Base-by-base conservation (phyloP, 805 yeast species). In the Danielozyma ontarioensis region DNA sequence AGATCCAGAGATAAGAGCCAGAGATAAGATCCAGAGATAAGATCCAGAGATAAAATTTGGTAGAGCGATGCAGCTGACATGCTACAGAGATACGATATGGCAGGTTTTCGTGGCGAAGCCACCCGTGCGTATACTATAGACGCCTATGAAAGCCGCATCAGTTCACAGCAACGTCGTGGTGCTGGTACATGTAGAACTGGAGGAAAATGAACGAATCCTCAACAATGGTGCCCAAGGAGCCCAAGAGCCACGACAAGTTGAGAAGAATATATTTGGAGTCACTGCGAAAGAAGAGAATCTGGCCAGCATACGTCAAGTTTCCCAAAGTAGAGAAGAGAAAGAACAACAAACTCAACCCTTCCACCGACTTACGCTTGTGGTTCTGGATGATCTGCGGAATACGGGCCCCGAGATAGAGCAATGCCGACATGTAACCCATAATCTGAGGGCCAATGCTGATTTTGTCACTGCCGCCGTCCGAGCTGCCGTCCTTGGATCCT, bases 341-440 rank as follows among this genome's bases (percentile, higher is more conserved):
- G 58, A 83, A 84, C 33, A 86, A 72, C 41, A 90, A 74, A 35
- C 96, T 82, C 46, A 93, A 80, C 2, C 97, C 97, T 36, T 76
- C 72, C 35, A 88, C 88, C 4, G 95, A 83, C 48, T 80, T 77
- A 43, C 95, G 74, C 29, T 65, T 65, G 54, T 79, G 75, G 59
- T 90, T 90, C 51, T 84, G 94, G 36, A 74, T 62, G 34, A 90
- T 83, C 58, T 90, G 98, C 0, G 98, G 98, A 47, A 50, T 72
- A 39, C 59, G 34, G 6, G 93, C 93, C 6, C 83, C 76, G 43
- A 83, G 65, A 53, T 83, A 83, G 36, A 83, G 59, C 2, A 64
- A 39, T 1, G 94, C 90, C 3, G 86, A 78, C 4, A 75, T 42
- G 57, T 83, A 84, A 4, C 93, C 93, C 40, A 80, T 64, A 3